These are phyloP conservation scores for Phialophora chinensis DNA, from an alignment of 2,329 filamentous ascomycete genomes.

Conservation along the genomic window DNA sequence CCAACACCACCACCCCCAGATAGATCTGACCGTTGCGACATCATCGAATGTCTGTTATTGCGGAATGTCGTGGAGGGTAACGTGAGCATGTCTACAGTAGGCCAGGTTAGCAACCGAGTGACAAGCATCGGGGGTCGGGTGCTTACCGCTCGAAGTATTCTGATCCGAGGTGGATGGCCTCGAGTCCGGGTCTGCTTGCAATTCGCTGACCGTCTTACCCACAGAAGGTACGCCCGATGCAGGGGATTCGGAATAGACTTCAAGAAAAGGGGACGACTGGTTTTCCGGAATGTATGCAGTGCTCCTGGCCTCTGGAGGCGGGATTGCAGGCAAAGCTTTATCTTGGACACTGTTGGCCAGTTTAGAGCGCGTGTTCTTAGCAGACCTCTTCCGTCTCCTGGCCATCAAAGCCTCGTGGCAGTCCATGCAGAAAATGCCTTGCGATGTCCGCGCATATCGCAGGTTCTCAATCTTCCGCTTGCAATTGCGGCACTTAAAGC, in stretches of 20 bases:
- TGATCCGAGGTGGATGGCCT: slow-evolving; percentile 34
- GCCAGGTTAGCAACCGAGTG: slow-evolving; percentile 24
- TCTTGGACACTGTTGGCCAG: slow-evolving; percentile 65
- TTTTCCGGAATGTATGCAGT: slow-evolving; percentile 45
- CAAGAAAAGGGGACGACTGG: slow-evolving; percentile 55
- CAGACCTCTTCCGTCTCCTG: slow-evolving; percentile 74
- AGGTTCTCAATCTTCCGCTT: slow-evolving; percentile 99
- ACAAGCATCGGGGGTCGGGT: slow-evolving; percentile 8
- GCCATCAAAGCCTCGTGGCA: slow-evolving; percentile 98
- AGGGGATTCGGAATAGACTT: slow-evolving; percentile 47
- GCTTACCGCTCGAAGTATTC: slow-evolving; percentile 30
- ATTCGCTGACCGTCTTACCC: slow-evolving; percentile 36
- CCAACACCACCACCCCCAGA: slow-evolving; percentile 62
- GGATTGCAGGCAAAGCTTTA: slow-evolving; percentile 90
- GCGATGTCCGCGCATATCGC: slow-evolving; percentile 94
- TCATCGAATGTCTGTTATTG: slow-evolving; percentile 74
- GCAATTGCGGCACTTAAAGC: slow-evolving; percentile 96
- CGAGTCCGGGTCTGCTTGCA: slow-evolving; percentile 31
- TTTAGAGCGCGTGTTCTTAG: slow-evolving; percentile 43
- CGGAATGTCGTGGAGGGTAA: slow-evolving; percentile 78
- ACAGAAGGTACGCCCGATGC: slow-evolving; percentile 34
- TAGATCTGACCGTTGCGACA: slow-evolving; percentile 62
- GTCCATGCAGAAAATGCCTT: slow-evolving; percentile 99
- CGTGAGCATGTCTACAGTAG: slow-evolving; percentile 63
- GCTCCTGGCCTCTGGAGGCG: slow-evolving; percentile 61